phyloP scores from a whole-genome alignment of 2,329 filamentous ascomycete genomes.

The Alternaria viburni region DNA sequence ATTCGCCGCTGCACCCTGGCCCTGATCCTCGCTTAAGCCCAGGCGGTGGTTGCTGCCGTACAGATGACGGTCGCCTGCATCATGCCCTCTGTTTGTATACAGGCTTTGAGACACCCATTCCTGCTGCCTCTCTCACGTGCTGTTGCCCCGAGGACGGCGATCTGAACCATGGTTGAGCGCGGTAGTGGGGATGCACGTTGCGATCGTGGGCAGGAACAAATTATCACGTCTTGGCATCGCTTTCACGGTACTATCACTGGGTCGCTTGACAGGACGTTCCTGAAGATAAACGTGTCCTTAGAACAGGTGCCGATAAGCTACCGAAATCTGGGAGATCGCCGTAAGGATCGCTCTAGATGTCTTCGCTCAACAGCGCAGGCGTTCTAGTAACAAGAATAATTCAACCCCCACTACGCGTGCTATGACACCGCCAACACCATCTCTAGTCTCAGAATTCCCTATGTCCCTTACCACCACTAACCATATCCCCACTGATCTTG shows the following conservation, averaged over 20 bases:
- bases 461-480: constrained; percentile 53
- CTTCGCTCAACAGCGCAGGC: neutral
- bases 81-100: constrained; percentile 18
- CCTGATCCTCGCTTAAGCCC: constrained; percentile 37
- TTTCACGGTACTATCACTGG: neutral
- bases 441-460: constrained; percentile 50
- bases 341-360: neutral
- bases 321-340: neutral
- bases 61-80: constrained; percentile 36
- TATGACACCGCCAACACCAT: neutral
- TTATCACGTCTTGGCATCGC: constrained; percentile 1
- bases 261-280: neutral
- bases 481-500: constrained; percentile 52
- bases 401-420: neutral
- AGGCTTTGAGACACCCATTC: neutral
- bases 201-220: neutral
- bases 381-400: neutral
- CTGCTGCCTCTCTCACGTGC: neutral
- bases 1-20: constrained; percentile 40
- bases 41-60: constrained; percentile 30
- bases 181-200: neutral
- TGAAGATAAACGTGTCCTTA: constrained; percentile 2
- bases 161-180: neutral
- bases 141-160: constrained; percentile 7
- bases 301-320: neutral